Percentiles rank a stretch among this genome's conserved stretches.
These are phyloP conservation scores for Pyronema omphalodes DNA, from an alignment of 495 filamentous ascomycete species.

Conservation along the genomic window DNA sequence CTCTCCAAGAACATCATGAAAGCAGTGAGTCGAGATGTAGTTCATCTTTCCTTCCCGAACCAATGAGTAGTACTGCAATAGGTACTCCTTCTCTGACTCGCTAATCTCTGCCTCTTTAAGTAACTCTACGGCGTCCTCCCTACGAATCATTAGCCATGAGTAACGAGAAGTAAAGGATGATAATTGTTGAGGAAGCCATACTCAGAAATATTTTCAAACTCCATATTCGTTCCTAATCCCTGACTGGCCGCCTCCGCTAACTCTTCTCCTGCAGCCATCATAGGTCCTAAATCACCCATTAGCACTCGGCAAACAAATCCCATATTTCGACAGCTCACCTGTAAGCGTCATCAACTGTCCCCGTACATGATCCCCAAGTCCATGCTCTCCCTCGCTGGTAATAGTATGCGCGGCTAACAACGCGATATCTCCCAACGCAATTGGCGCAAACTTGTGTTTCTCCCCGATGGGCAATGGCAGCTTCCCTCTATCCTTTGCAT, in stretches of 20 bases:
- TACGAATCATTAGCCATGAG: background rate
- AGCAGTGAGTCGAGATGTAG: conserved; percentile 38
- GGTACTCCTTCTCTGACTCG: conserved; percentile 33
- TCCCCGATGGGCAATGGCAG: conserved; percentile 35
- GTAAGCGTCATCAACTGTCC: conserved; percentile 29
- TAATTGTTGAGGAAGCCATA: conserved; percentile 11
- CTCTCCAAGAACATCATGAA: conserved; percentile 35
- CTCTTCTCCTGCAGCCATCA: conserved; percentile 34
- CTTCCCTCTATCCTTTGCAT: conserved; percentile 29
- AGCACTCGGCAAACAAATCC: background rate
- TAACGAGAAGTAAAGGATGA: background rate
- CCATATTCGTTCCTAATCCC: conserved; percentile 31
- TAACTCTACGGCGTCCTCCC: background rate
- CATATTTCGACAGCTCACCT: conserved; percentile 19
- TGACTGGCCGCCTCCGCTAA: conserved; percentile 34
- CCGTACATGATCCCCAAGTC: conserved; percentile 36
- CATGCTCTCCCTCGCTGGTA: conserved; percentile 34
- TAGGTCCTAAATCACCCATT: conserved; percentile 27
- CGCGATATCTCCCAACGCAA: conserved; percentile 34
- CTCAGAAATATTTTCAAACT: conserved; percentile 38
- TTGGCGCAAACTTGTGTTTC: conserved; percentile 36
- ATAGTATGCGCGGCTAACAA: conserved; percentile 35
- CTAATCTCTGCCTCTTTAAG: conserved; percentile 23
- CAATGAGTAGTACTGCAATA: conserved; percentile 40
- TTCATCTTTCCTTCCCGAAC: conserved; percentile 42